phyloP scores from a whole-genome alignment of 1,284 basidiomycete species.

The Lignosus rhinocerotis region DNA sequence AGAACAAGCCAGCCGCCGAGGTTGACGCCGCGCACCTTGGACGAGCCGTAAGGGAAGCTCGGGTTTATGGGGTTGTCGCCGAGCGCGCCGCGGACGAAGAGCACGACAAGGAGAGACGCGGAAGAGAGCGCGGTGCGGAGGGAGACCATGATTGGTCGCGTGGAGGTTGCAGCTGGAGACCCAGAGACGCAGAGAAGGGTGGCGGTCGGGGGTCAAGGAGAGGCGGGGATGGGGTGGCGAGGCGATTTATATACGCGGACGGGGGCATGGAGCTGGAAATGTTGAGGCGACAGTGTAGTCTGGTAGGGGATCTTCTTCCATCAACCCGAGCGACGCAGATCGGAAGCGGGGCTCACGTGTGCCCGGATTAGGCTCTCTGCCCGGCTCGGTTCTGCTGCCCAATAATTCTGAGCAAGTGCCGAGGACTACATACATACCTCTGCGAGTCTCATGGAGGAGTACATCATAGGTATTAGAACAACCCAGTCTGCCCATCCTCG shows the following conservation, averaged over 20 bases:
- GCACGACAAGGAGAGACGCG: conserved; percentile 21
- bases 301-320: neutral
- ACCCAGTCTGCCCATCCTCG: too few relatives aligned
- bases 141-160: conserved; percentile 23
- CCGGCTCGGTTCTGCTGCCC: too few relatives aligned
- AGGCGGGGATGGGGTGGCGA: neutral
- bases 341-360: neutral
- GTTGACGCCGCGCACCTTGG: conserved; percentile 73
- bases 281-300: neutral
- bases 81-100: conserved; percentile 22
- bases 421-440: too few relatives aligned
- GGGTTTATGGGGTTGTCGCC: conserved; percentile 38
- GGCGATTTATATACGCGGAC: conserved; percentile 11
- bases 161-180: conserved; percentile 1
- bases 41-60: conserved; percentile 52
- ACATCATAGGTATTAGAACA: too few relatives aligned
- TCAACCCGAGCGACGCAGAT: neutral
- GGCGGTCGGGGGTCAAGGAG: conserved; percentile 4
- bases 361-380: too few relatives aligned
- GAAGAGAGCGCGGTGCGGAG: conserved; percentile 14
- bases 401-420: too few relatives aligned
- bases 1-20: conserved; percentile 81
- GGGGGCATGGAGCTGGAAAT: conserved; percentile 1
- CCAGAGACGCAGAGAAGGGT: neutral
- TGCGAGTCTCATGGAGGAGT: too few relatives aligned